Evolutionary conservation across 192 early-diverging fungal genomes (phyloP), one percentile per base, ranked within the genome.

Genomic region (Umbelopsis sp.): DNA sequence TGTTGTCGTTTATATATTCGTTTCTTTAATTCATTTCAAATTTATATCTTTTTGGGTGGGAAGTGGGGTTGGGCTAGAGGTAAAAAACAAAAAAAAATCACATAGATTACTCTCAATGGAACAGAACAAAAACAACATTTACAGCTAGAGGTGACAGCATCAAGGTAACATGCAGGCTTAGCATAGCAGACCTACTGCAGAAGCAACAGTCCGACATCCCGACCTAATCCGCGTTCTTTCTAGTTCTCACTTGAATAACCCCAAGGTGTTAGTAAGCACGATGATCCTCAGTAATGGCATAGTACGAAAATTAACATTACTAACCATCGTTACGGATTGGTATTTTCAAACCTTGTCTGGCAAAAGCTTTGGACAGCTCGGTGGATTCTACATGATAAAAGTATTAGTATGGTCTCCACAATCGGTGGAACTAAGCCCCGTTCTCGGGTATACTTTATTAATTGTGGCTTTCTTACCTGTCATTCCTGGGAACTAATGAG

Each of bases 271-370:
- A n/a, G 50, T 51, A 24, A n/a, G 21, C 21, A 51, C 4, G 24
- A 22, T n/a, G 21, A 8, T 51, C 53, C 10, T 54, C 26, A 54
- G 5, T 54, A 11, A 29, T 6, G 7, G 29, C 12, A 8, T 3
- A 56, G 34, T 32, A 29, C 3, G 3, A 0, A 11, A 0, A 14
- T 20, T 32, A 4, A 20, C 26, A 32, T 32, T n/a, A 26, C 52
- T 68, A 59, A 78, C 84, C 77, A 78, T 90, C 77, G 78, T 92
- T 93, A 17, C 92, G 83, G 74, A 93, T 91, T 9, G 91, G 91
- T 69, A 93, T 92, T 71, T 93, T 93, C 45, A 93, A 78, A 0
- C 92, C 92, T 70, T 93, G 92, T 49, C 84, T 86, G n/a, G 92
- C 92, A 78, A 93, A 85, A 24, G 88, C 81, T 70, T 89, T 89